phyloP scores from a whole-genome alignment of 179 eudicot species.

The Silene vulgaris region DNA sequence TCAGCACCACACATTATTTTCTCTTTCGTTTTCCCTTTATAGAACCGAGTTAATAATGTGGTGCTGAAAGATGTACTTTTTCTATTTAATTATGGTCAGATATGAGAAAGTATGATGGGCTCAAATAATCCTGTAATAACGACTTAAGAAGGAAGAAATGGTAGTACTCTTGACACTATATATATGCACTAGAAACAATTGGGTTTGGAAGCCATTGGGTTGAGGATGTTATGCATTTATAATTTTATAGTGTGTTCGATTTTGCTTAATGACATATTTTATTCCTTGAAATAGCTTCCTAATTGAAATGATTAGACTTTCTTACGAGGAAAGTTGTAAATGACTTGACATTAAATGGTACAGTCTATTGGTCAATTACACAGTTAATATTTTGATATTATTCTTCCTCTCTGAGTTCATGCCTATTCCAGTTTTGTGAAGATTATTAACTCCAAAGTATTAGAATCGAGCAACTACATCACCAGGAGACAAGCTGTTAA shows the following conservation, averaged over 20 bases:
- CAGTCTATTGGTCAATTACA: background rate
- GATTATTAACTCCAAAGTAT: conserved; percentile 82
- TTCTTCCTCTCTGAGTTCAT: conserved; percentile 9
- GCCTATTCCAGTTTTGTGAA: conserved; percentile 62
- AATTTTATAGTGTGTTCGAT: too few species aligned
- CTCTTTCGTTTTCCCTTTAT: background rate
- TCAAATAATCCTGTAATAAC: too few species aligned
- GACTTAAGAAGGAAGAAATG: too few species aligned
- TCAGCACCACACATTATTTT: background rate
- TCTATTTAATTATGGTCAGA: too few species aligned
- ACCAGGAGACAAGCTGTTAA: conserved; percentile 90
- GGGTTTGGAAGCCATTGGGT: background rate
- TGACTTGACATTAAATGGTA: background rate
- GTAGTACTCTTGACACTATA: too few species aligned
- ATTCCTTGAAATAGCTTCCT: background rate
- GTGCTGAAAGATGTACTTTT: background rate
- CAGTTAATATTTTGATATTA: too few species aligned
- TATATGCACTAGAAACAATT: background rate
- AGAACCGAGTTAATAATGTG: background rate
- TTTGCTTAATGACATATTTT: too few species aligned
- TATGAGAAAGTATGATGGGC: too few species aligned
- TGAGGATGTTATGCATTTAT: too few species aligned
- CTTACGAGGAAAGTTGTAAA: background rate
- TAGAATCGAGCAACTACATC: conserved; percentile 86
- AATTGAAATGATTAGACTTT: background rate